These are phyloP conservation scores for Pyrenophora seminiperda DNA, from an alignment of 2,329 filamentous ascomycete genomes.

Conservation along the genomic window DNA sequence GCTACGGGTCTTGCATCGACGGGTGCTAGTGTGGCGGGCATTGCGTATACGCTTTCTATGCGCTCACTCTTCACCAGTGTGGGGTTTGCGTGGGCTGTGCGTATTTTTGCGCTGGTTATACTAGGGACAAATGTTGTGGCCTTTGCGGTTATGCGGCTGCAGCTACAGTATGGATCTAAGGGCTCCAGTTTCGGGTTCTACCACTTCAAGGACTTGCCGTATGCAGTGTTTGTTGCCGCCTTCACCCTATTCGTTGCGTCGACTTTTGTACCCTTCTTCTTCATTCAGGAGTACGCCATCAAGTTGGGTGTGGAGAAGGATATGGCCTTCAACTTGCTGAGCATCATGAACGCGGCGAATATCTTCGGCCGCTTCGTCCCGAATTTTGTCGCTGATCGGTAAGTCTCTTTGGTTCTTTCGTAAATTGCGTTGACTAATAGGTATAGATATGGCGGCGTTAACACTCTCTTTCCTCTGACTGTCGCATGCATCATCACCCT, in stretches of 20 bases:
- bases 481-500: slow-evolving; percentile 45
- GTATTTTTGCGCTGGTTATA: slow-evolving; percentile 19
- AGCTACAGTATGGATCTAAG: slow-evolving; percentile 20
- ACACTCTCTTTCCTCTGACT: slow-evolving; percentile 44
- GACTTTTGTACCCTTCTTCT: slow-evolving; percentile 28
- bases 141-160: slow-evolving; percentile 21
- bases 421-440: not conserved
- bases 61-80: slow-evolving; percentile 34
- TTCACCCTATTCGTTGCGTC: slow-evolving; percentile 25
- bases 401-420: not conserved
- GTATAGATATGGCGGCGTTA: slow-evolving; percentile 33
- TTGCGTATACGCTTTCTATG: slow-evolving; percentile 41
- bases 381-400: slow-evolving; percentile 48
- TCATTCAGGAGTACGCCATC: slow-evolving; percentile 28
- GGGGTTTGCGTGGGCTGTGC: slow-evolving; percentile 43
- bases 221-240: slow-evolving; percentile 20
- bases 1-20: slow-evolving; percentile 43
- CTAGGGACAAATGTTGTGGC: slow-evolving; percentile 17
- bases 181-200: slow-evolving; percentile 17
- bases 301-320: slow-evolving; percentile 38
- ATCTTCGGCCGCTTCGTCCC: slow-evolving; percentile 52
- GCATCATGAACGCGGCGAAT: slow-evolving; percentile 66
- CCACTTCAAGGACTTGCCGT: slow-evolving; percentile 26
- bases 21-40: slow-evolving; percentile 44
- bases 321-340: slow-evolving; percentile 67